Conservation (phyloP, 2,329 filamentous ascomycete genomes). For the Phoma sp. region DNA sequence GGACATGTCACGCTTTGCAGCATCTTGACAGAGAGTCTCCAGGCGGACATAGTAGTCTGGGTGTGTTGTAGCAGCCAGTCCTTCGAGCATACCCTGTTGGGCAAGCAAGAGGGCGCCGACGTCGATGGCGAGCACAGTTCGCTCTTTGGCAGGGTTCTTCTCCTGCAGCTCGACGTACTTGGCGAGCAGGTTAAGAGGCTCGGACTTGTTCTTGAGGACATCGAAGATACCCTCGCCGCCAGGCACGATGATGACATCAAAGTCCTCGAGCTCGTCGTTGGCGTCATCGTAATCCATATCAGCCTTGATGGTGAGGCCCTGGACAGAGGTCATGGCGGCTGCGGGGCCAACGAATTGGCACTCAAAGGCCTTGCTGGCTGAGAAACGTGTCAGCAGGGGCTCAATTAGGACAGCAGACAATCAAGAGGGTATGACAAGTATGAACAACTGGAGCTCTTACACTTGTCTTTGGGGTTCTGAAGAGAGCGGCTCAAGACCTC, state of each 20-base stretch:
- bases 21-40: conserved; percentile 80
- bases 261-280: conserved; percentile 73
- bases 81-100: conserved; percentile 76
- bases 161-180: conserved; percentile 81
- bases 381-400: conserved; percentile 27
- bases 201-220: conserved; percentile 70
- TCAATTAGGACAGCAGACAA: conserved; percentile 1
- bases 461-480: conserved; percentile 60
- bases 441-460: conserved; percentile 43
- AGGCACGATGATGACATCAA: conserved; percentile 79
- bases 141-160: conserved; percentile 78
- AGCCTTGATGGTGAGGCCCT: conserved; percentile 74
- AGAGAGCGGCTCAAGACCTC: conserved; percentile 63
- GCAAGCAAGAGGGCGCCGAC: conserved; percentile 80
- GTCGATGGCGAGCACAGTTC: conserved; percentile 80
- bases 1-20: conserved; percentile 70
- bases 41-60: conserved; percentile 80
- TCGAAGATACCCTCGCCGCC: conserved; percentile 69
- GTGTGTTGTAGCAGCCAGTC: conserved; percentile 82
- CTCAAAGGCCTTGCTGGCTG: conserved; percentile 62
- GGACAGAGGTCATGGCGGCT: conserved; percentile 57
- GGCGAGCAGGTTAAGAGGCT: conserved; percentile 69
- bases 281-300: conserved; percentile 82
- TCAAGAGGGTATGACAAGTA: background rate
- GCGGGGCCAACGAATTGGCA: conserved; percentile 57